Evolutionary conservation across 2,329 filamentous ascomycete species (phyloP).

Genomic region (Paecilomyces sp.): DNA sequence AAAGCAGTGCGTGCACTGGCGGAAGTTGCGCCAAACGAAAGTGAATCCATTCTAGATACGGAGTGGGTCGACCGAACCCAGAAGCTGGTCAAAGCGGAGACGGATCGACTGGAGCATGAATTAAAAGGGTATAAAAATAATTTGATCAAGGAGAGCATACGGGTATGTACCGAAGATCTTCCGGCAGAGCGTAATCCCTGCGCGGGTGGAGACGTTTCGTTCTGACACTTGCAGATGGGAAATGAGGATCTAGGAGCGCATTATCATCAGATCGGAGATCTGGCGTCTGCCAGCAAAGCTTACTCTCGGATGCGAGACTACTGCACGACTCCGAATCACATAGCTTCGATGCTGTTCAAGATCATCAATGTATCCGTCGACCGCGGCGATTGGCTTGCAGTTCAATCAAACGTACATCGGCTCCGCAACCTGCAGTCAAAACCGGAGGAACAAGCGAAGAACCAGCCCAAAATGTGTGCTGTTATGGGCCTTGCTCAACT

Average conservation of each 20-base stretch:
- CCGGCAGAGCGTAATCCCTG: not conserved
- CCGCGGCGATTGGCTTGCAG: constrained; percentile 67
- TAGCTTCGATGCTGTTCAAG: constrained; percentile 73
- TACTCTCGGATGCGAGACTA: constrained; percentile 86
- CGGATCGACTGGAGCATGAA: constrained; percentile 71
- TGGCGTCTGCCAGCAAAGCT: constrained; percentile 64
- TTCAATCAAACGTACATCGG: constrained; percentile 54
- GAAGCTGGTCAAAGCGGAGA: constrained; percentile 61
- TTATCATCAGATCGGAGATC: constrained; percentile 70
- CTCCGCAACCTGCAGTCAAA: constrained; percentile 47
- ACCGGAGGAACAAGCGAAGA: constrained; percentile 51
- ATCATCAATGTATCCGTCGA: constrained; percentile 70
- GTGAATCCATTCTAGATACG: constrained; percentile 60
- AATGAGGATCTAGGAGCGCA: constrained; percentile 87
- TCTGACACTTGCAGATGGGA: constrained; percentile 61
- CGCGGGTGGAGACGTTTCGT: not conserved
- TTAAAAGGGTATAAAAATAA: constrained; percentile 95
- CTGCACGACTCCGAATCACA: constrained; percentile 74
- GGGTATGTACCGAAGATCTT: constrained; percentile 47
- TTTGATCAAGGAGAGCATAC: constrained; percentile 91
- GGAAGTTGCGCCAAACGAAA: constrained; percentile 57
- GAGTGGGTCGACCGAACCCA: constrained; percentile 68
- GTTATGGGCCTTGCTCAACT: constrained; percentile 58
- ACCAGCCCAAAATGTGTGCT: constrained; percentile 58
- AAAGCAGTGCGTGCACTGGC: constrained; percentile 61